Conservation (phyloP, 2,329 filamentous ascomycete species). For the Ophiosphaerella herpotricha region DNA sequence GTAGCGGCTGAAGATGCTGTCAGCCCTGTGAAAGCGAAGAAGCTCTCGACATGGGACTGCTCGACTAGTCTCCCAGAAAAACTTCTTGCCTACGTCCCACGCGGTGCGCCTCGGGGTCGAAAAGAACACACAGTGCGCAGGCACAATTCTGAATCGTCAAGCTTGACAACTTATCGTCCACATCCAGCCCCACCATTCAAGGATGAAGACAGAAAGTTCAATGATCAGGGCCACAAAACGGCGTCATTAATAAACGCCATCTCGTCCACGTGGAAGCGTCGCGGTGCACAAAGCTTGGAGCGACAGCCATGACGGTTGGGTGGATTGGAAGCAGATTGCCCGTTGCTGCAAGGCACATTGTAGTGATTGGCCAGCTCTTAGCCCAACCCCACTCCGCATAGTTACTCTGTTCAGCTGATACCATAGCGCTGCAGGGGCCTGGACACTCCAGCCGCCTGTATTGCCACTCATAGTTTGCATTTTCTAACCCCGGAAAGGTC, state of each 20-base stretch:
- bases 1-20: no score
- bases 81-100: slow-evolving; percentile 16
- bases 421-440: slow-evolving; percentile 49
- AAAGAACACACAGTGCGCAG: not conserved
- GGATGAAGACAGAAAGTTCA: slow-evolving; percentile 27
- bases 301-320: not conserved
- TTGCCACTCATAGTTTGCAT: slow-evolving; percentile 66
- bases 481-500: slow-evolving; percentile 81
- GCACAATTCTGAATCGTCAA: slow-evolving; percentile 15
- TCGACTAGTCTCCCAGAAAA: not conserved
- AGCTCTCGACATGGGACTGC: not conserved
- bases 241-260: slow-evolving; percentile 27
- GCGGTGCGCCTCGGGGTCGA: slow-evolving; percentile 9
- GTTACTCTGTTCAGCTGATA: slow-evolving; percentile 19
- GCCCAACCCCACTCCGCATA: slow-evolving; percentile 17
- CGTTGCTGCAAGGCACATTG: slow-evolving; percentile 33
- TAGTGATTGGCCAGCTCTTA: slow-evolving; percentile 23
- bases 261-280: slow-evolving; percentile 29
- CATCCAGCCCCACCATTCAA: slow-evolving; percentile 26
- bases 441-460: slow-evolving; percentile 59
- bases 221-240: slow-evolving; percentile 14
- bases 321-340: not conserved
- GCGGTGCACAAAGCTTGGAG: slow-evolving; percentile 8
- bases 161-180: slow-evolving; percentile 24
- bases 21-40: not conserved